These are phyloP conservation scores for Vitis hybrid DNA, from an alignment of 177 flowering plant species.

Conservation along the genomic window DNA sequence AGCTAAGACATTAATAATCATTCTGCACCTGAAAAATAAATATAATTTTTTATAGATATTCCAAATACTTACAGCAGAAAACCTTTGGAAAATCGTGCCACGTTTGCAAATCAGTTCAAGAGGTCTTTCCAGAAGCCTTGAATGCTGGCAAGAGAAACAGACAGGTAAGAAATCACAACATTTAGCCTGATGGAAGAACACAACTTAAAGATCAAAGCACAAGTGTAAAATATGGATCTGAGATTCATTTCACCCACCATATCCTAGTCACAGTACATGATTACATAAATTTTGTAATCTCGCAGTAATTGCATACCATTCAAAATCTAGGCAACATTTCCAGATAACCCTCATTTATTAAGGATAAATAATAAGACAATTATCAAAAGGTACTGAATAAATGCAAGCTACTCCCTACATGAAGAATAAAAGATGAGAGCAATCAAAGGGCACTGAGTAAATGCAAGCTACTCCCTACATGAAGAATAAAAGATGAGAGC, in stretches of 20 bases:
- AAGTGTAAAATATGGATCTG: neutral
- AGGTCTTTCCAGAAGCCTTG: conserved; percentile 69
- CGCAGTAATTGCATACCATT: neutral
- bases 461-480: too few species aligned
- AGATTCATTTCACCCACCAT: neutral
- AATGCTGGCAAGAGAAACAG: conserved; percentile 54
- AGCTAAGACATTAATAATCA: conserved; percentile 1
- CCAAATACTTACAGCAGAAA: conserved; percentile 54
- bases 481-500: neutral
- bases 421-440: neutral
- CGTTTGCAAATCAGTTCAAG: conserved; percentile 66
- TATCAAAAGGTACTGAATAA: neutral
- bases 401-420: too few species aligned
- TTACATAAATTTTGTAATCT: neutral
- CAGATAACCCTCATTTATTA: neutral
- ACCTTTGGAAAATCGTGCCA: conserved; percentile 57
- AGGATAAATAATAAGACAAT: neutral
- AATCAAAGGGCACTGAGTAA: neutral
- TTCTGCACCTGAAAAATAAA: neutral
- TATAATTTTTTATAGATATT: neutral
- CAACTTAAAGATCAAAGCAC: neutral
- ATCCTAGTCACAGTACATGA: neutral
- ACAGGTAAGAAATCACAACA: conserved; percentile 5
- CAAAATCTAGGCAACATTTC: neutral
- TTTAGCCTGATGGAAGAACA: neutral